Base-by-base conservation (phyloP, 2,329 filamentous ascomycete species). In the Penicillium polonicum region DNA sequence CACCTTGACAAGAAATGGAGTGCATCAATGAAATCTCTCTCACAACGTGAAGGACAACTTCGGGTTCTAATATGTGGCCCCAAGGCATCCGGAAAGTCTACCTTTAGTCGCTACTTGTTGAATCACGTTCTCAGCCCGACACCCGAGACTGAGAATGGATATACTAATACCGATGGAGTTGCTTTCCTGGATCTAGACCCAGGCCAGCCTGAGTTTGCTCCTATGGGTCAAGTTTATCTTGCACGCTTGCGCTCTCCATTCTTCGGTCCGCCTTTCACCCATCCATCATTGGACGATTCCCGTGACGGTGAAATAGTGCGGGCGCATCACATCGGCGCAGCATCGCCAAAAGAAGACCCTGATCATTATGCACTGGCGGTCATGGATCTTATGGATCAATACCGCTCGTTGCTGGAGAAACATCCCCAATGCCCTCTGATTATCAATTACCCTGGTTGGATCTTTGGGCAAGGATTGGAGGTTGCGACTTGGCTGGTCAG, bases 101-200 rank as follows among this genome's bases (percentile, higher is more conserved):
- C 83, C 0, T 83, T 87, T 62, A 79, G 79, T 56, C 80, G 81
- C 49, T 76, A 83, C 55, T 70, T 87, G 5, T 66, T 80, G 19
- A 87, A 87, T 63, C 78, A 82, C 55, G 74, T 84, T 31, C 74
- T 85, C 19, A 77, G 73, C 31, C 71, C 73, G 23, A 69, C 71
- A 4, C 76, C 70, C 55, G 59, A 71, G 49, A 60, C 69, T 5
- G 71, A 74, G 43, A 67, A 57, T 31, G 64, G 62, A 21, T 66
- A 70, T 45, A 60, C 52, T 48, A 70, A 70, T 51, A 67, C 71
- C 27, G 72, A 76, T 54, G 76, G 77, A 5, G 78, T 82, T 25
- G 80, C 79, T 52, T 83, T 83, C 59, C 73, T 88, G 17, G 85
- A 87, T 61, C 74, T 87, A 3, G 84, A 88, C 61, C 79, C 83